phyloP scores from a whole-genome alignment of 352 stramenopile species.

The Phytopythium montanum region DNA sequence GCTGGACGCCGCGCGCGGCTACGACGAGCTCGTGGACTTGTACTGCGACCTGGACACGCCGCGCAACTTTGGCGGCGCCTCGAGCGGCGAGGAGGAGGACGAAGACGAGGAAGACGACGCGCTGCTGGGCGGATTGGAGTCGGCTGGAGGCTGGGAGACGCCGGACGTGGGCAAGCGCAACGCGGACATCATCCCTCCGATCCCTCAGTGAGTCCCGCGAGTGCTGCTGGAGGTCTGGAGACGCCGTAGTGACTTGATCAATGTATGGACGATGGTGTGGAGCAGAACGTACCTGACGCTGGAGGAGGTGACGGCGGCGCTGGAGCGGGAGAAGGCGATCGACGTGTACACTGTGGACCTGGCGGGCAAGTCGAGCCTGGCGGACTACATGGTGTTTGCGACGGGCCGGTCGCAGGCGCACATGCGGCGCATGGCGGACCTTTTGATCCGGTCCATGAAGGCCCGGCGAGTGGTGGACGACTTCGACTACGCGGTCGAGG shows the following conservation, averaged over 20 bases:
- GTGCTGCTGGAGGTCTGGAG: neutral
- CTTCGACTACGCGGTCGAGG: constrained; percentile 83
- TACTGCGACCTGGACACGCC: constrained; percentile 75
- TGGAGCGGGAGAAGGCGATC: constrained; percentile 74
- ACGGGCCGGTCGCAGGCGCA: constrained; percentile 79
- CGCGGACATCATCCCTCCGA: constrained; percentile 67
- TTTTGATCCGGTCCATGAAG: constrained; percentile 86
- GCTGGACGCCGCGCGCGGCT: constrained; percentile 73
- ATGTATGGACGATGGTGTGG: neutral
- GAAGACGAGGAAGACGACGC: constrained; percentile 14
- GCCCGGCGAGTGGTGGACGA: constrained; percentile 58
- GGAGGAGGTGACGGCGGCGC: constrained; percentile 57
- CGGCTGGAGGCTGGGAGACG: constrained; percentile 48
- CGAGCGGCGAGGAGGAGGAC: constrained; percentile 20
- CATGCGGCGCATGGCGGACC: constrained; percentile 87
- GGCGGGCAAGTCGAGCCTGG: constrained; percentile 72
- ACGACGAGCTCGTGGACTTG: constrained; percentile 78
- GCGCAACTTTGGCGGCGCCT: constrained; percentile 60
- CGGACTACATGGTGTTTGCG: constrained; percentile 89
- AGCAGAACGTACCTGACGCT: constrained; percentile 64
- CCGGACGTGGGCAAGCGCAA: constrained; percentile 66
- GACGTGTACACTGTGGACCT: constrained; percentile 77
- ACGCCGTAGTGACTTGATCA: neutral
- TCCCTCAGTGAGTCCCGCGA: constrained; percentile 25
- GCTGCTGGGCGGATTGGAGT: constrained; percentile 4